phyloP scores from a whole-genome alignment of 495 filamentous ascomycete genomes.

The Daldinia vernicosa region DNA sequence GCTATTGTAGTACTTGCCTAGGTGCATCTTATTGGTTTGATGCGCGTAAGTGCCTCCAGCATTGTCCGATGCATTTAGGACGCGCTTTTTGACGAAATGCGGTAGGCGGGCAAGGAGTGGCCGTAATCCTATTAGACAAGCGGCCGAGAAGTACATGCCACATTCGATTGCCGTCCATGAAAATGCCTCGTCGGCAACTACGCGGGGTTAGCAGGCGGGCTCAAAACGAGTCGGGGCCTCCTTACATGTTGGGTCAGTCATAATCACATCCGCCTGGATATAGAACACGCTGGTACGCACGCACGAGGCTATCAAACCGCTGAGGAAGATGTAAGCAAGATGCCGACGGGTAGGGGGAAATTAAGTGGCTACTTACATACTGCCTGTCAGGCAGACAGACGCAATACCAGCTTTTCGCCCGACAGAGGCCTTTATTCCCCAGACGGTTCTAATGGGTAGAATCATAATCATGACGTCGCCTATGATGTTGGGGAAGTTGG shows the following conservation, averaged over 20 bases:
- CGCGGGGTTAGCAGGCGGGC: slow-evolving; percentile 1
- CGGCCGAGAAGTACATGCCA: slow-evolving; percentile 28
- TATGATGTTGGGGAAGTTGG: slow-evolving; percentile 42
- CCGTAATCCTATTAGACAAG: slow-evolving; percentile 23
- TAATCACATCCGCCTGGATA: background rate
- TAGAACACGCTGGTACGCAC: background rate
- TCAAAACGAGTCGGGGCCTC: background rate
- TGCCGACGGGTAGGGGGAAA: background rate
- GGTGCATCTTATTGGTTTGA: background rate
- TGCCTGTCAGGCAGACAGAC: background rate
- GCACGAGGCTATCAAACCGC: background rate
- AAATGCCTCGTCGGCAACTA: slow-evolving; percentile 23
- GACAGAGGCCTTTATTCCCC: slow-evolving; percentile 43
- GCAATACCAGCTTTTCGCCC: slow-evolving; percentile 35
- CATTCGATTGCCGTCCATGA: slow-evolving; percentile 27
- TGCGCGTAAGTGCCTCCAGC: background rate
- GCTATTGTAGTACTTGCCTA: background rate
- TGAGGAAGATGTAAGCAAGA: background rate
- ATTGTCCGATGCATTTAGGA: background rate
- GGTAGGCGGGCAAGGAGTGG: slow-evolving; percentile 8
- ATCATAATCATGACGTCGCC: slow-evolving; percentile 47
- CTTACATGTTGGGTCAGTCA: background rate
- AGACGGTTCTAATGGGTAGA: slow-evolving; percentile 47
- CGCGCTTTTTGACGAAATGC: background rate
- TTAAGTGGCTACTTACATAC: background rate